phyloP scores from a whole-genome alignment of 805 yeast genomes.

The Kazachstania martiniae region DNA sequence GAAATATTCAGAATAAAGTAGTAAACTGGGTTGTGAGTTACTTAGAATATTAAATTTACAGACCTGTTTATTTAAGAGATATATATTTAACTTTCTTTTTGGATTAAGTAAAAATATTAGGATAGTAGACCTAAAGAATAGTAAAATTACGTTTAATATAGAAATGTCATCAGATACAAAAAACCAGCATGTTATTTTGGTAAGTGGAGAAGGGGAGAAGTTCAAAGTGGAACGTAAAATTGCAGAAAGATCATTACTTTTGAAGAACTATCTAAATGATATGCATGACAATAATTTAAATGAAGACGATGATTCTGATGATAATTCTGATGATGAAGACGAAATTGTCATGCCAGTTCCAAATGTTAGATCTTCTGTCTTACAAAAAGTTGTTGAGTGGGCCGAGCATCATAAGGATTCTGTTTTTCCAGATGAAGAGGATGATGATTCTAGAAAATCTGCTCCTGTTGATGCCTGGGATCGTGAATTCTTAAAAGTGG shows the following conservation, averaged over 20 bases:
- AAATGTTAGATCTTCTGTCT: constrained; percentile 76
- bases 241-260: constrained; percentile 75
- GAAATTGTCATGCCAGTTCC: constrained; percentile 81
- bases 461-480: constrained; percentile 96
- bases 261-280: constrained; percentile 81
- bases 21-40: too few species aligned
- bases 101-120: too few species aligned
- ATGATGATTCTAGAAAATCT: constrained; percentile 75
- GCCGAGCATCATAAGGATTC: constrained; percentile 88
- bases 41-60: too few species aligned
- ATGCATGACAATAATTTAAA: constrained; percentile 45
- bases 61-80: too few species aligned
- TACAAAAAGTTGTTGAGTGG: constrained; percentile 91
- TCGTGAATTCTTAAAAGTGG: constrained; percentile 84
- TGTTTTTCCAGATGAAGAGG: constrained; percentile 66
- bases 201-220: constrained; percentile 72
- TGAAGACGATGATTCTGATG: constrained; percentile 28
- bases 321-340: constrained; percentile 34
- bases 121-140: too few species aligned
- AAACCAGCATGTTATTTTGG: constrained; percentile 35
- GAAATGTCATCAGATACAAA: constrained; percentile 6
- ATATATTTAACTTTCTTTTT: too few species aligned
- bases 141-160: too few species aligned
- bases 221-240: constrained; percentile 71
- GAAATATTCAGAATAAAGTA: too few species aligned